These are phyloP conservation scores for Acanthamoeba sp. DNA, from an alignment of 208 protist species.

Conservation along the genomic window DNA sequence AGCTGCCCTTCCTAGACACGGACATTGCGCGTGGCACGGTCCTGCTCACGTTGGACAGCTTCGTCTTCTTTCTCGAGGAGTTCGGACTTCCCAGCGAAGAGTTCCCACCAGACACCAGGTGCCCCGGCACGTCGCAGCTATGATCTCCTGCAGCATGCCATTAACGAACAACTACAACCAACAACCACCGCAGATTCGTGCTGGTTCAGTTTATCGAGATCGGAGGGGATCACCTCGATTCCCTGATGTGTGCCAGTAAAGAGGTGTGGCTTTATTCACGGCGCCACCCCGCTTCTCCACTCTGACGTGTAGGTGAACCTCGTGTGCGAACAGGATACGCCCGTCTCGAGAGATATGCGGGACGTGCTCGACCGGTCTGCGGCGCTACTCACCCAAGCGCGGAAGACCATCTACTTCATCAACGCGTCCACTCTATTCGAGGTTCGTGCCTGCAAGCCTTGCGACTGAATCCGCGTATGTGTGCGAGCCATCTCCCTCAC, in stretches of 20 bases:
- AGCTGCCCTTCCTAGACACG: conserved; percentile 72
- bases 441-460: background rate
- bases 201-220: conserved; percentile 72
- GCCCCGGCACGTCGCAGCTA: background rate
- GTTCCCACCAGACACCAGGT: conserved; percentile 53
- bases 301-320: no score
- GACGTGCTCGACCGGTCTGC: conserved; percentile 38
- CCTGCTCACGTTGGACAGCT: conserved; percentile 66
- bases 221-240: conserved; percentile 61
- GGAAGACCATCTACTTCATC: conserved; percentile 73
- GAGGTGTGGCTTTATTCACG: background rate
- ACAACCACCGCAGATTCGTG: background rate
- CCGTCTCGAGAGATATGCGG: background rate
- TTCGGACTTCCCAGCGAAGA: conserved; percentile 9
- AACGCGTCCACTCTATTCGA: conserved; percentile 63
- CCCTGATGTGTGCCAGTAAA: background rate
- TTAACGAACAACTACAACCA: no score
- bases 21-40: conserved; percentile 73
- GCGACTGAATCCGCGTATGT: no score
- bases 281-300: background rate
- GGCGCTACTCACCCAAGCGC: conserved; percentile 16
- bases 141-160: background rate
- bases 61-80: conserved; percentile 76
- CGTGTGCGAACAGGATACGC: background rate
- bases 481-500: background rate